Evolutionary conservation across 2,329 filamentous ascomycete species (phyloP), one percentile per base, ranked within the genome.

Genomic region (Trichophyton mentagrophytes): DNA sequence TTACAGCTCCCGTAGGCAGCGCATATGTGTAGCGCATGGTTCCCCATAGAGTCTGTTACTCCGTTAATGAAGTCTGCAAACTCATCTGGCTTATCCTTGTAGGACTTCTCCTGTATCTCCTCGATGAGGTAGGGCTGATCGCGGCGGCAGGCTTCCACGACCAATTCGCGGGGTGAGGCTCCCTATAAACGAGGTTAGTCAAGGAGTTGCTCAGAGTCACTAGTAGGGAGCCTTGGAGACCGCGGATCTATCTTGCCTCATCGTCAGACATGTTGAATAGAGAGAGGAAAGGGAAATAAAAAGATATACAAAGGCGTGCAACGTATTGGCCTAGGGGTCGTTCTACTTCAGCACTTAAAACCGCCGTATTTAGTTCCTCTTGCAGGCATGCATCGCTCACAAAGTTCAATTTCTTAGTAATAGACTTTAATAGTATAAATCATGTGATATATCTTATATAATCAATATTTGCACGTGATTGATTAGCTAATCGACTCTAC

Each of bases 121-220:
- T 82, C 77, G 61, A 97, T 84, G 63, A 97, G 84, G 60, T 92
- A 86, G 66, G 85, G 85, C 76, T 97, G 96, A 81, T 97, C 92
- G 70, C 90, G 84, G 64, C 92, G 89, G 77, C 89, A 95, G 68
- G 93, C 89, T 78, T 95, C 92, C 75, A 97, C 84, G 68, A 97
- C 83, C 69, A 89, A 83, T 78, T 97, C 92, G 73, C 86, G 82
- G 55, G 85, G 84, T 63, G 89, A 89, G 67, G 92, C 92, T 72
- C 92, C 93, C 87, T 95, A 68, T 95, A 68, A 5, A 56, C 56
- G 33, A 44, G 60, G 57, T 40, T 17, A 49, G 49, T 42, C 25
- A 58, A 47, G 27, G 33, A 33, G 62, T 46, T 46, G 60, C 53
- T 64, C 61, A 64, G 56, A 17, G 30, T 61, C 13, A n/a, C 30